These are phyloP conservation scores for Lodderomyces theae DNA, from an alignment of 1,139 yeast genomes.

Conservation along the genomic window DNA sequence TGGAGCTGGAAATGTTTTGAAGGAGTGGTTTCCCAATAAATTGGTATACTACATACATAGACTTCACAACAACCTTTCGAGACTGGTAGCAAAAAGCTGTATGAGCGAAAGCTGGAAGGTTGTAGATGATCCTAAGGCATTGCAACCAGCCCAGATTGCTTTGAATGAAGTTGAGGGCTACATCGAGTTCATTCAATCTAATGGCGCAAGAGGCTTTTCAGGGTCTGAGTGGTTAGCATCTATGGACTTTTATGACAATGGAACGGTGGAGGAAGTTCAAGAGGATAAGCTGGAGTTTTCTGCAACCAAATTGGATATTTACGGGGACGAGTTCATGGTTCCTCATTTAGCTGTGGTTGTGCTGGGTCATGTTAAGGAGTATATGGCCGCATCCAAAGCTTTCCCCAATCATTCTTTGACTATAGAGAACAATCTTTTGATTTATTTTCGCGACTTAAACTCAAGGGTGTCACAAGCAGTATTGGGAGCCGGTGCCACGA, in stretches of 20 bases:
- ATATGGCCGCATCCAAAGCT: slow-evolving; percentile 46
- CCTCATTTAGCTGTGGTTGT: slow-evolving; percentile 40
- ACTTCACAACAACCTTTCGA: slow-evolving; percentile 53
- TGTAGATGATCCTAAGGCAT: slow-evolving; percentile 25
- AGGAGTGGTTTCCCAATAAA: slow-evolving; percentile 68
- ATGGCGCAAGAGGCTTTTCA: slow-evolving; percentile 24
- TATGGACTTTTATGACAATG: slow-evolving; percentile 27
- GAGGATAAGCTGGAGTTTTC: not conserved
- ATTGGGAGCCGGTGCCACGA: slow-evolving; percentile 74
- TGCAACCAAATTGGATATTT: slow-evolving; percentile 32
- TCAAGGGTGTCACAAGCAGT: slow-evolving; percentile 60
- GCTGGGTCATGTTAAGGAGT: slow-evolving; percentile 43
- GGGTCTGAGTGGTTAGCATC: slow-evolving; percentile 48
- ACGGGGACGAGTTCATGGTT: slow-evolving; percentile 37
- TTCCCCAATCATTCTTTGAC: slow-evolving; percentile 41
- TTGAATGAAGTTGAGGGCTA: slow-evolving; percentile 58
- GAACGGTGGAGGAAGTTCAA: slow-evolving; percentile 5
- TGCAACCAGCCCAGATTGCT: slow-evolving; percentile 46
- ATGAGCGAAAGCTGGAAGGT: slow-evolving; percentile 84
- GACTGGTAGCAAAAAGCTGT: slow-evolving; percentile 44
- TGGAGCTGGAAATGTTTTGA: slow-evolving; percentile 48
- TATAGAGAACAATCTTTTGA: slow-evolving; percentile 46
- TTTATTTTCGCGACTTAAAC: slow-evolving; percentile 52
- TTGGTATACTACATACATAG: slow-evolving; percentile 57
- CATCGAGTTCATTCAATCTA: slow-evolving; percentile 41